Evolutionary conservation across 176 grass and related monocot species (phyloP).

Genomic region (Juncus effusus): DNA sequence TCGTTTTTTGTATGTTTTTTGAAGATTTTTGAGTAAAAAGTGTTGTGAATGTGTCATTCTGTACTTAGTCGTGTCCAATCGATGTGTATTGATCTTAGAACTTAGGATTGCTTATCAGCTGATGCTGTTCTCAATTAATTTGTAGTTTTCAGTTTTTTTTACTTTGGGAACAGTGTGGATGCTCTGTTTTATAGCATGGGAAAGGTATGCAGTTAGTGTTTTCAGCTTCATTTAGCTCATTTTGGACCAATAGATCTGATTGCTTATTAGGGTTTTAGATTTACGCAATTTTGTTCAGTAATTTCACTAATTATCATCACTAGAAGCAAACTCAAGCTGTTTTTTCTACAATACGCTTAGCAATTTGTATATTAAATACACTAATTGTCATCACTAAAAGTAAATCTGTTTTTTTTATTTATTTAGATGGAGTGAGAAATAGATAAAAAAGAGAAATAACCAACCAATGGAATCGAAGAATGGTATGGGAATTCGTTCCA

Average conservation of each 20-base stretch:
- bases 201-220: constrained; percentile 9
- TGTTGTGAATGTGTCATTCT: too few relatives aligned
- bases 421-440: constrained; percentile 18
- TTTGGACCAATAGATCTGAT: not conserved
- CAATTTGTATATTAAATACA: too few relatives aligned
- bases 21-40: not conserved
- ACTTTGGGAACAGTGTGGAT: not conserved
- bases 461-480: constrained; percentile 25
- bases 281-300: not conserved
- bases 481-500: constrained; percentile 58
- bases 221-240: not conserved
- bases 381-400: too few relatives aligned
- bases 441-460: constrained; percentile 13
- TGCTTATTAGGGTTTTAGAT: constrained; percentile 2
- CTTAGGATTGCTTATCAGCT: constrained; percentile 14
- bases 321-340: too few relatives aligned
- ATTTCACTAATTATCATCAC: too few relatives aligned
- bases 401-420: too few relatives aligned
- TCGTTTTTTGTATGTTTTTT: constrained; percentile 4
- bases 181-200: constrained; percentile 3
- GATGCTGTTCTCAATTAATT: not conserved
- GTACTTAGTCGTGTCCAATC: not conserved
- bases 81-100: constrained; percentile 12
- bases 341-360: too few relatives aligned
- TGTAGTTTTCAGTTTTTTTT: not conserved